phyloP scores from a whole-genome alignment of 1,284 basidiomycete species.

The Ceratobasidium sp. region DNA sequence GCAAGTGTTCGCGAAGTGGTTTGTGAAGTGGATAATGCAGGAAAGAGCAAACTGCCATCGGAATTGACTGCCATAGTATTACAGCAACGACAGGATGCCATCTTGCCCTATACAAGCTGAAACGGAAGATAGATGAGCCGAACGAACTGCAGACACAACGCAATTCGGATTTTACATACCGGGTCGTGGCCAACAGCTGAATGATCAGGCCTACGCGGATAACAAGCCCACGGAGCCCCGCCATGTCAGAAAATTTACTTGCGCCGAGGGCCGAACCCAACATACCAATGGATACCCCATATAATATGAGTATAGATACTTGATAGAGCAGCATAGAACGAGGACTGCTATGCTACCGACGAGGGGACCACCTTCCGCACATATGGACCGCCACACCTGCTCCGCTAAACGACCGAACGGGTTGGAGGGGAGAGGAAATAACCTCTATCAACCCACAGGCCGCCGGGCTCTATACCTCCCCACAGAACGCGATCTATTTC shows the following conservation, averaged over 20 bases:
- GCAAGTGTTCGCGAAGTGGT: conserved; percentile 24
- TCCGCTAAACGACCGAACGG: neutral
- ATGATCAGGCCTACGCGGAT: neutral
- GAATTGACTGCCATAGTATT: conserved; percentile 28
- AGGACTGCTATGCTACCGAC: conserved; percentile 10
- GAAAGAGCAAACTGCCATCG: conserved; percentile 8
- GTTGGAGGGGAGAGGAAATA: neutral
- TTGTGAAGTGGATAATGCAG: conserved; percentile 28
- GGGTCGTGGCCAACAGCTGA: conserved; percentile 29
- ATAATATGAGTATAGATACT: conserved; percentile 22
- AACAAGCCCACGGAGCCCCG: neutral
- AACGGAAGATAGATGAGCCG: neutral
- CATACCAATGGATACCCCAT: conserved; percentile 33
- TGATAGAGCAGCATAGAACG: conserved; percentile 42
- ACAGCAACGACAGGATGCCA: conserved; percentile 38
- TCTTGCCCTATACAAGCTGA: conserved; percentile 20
- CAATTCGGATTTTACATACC: neutral
- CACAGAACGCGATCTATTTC: conserved; percentile 1
- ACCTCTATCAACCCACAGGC: neutral
- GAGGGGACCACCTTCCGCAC: conserved; percentile 7
- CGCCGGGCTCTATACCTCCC: neutral
- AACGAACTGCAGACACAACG: neutral
- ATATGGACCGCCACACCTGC: conserved; percentile 19
- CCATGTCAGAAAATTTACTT: conserved; percentile 13
- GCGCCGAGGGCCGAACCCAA: neutral